Conservation (phyloP, 2,329 filamentous ascomycete genomes). For the Alternaria solani region DNA sequence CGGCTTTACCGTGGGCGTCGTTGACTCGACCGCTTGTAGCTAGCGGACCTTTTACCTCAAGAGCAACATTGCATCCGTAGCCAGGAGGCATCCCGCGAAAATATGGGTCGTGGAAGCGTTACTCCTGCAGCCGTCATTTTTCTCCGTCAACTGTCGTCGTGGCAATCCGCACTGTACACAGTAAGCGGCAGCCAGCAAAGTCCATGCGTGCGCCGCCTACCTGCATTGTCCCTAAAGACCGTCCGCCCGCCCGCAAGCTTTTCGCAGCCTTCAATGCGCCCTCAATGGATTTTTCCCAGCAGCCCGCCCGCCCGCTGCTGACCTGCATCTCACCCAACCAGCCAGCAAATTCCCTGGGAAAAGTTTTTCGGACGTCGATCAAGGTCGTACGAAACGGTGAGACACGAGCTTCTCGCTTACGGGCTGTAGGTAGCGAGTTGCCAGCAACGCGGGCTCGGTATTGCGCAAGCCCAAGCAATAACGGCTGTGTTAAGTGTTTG, state of each 20-base stretch:
- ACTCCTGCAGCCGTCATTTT: slow-evolving; percentile 4
- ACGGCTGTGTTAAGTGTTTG: slow-evolving; percentile 20
- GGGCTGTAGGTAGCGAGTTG: slow-evolving; percentile 20
- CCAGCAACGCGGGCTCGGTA: slow-evolving; percentile 20
- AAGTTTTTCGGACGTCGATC: slow-evolving; percentile 10
- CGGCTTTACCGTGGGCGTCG: neutral
- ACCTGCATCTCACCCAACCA: slow-evolving; percentile 4
- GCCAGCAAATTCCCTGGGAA: neutral
- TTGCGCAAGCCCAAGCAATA: slow-evolving; percentile 21
- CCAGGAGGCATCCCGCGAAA: neutral
- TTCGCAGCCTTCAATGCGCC: slow-evolving; percentile 1
- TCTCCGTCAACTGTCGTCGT: slow-evolving; percentile 4
- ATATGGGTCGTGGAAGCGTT: neutral
- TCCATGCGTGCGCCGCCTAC: slow-evolving; percentile 5
- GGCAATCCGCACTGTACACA: slow-evolving; percentile 11
- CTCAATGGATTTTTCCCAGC: neutral
- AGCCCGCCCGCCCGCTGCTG: neutral
- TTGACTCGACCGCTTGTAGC: slow-evolving; percentile 1
- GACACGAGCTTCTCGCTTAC: slow-evolving; percentile 25
- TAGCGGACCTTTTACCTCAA: slow-evolving; percentile 6
- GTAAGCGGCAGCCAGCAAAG: slow-evolving; percentile 12
- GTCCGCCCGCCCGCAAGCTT: neutral
- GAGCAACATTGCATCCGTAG: slow-evolving; percentile 9
- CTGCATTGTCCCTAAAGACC: slow-evolving; percentile 6
- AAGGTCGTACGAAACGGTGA: slow-evolving; percentile 18